Evolutionary conservation across 305 asterid species (phyloP), one percentile per base, ranked within the genome.

Genomic region (Euphrasia arctica): DNA sequence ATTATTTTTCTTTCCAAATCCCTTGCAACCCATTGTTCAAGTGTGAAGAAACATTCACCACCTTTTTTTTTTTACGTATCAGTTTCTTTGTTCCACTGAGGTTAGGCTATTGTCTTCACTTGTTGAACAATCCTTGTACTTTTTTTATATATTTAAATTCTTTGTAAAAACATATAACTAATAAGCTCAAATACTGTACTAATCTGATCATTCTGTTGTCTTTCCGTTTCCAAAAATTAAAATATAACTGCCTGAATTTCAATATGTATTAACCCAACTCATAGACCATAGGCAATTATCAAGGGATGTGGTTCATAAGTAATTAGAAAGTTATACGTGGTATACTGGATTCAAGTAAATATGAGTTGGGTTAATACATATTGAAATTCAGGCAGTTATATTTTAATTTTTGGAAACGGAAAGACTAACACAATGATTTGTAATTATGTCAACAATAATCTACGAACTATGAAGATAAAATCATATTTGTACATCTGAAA

Each of bases 401-500:
- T 39, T 39, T 39, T 9, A 8, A 8, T 8, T 18, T 18, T 18
- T 18, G 22, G 22, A 18, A 18, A 18, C 22, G 22, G 22, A 18
- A 18, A 18, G 22, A 18, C 22, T 18, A 18, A 18, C 22, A 18
- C 22, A 18, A 18, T 18, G 22, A 18, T 18, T 18, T 47, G 34
- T 29, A 54, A 54, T 39, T 39, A 8, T 62, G 58, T 18, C 61
- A 36, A 4, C 15, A 49, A 58, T 39, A 39, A 39, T 9, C 45
- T 39, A 3, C 45, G 2, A 39, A 8, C 45, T 39, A 8, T 39
- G 45, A 39, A 39, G 43, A 36, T 36, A 36, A 36, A 36, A 34
- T 34, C 42, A 6, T 34, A 34, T 34, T 34, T 34, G 42, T 39
- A 45, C 52, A 64, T 64, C 45, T 22, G 72, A 39, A 66, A 61